phyloP scores from a whole-genome alignment of 306 rosid species.

The Comarum palustre region DNA sequence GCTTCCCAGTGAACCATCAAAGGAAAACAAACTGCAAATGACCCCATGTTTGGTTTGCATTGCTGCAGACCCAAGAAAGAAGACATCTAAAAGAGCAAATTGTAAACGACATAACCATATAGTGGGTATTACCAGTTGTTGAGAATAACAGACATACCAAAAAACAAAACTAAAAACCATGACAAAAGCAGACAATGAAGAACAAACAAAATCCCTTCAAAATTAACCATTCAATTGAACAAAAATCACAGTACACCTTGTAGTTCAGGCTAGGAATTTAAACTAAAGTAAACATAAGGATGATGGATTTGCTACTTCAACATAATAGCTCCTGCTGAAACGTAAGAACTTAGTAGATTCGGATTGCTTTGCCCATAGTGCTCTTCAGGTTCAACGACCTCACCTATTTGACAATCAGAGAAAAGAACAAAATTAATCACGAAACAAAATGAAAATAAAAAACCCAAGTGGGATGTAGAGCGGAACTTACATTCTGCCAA shows the following conservation, averaged over 20 bases:
- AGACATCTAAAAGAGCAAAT: no score
- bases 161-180: background rate
- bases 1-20: no score
- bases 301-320: background rate
- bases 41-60: no score
- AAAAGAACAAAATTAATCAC: background rate
- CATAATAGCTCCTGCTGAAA: background rate
- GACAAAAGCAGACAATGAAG: background rate
- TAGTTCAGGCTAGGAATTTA: slow-evolving; percentile 5
- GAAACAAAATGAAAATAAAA: background rate
- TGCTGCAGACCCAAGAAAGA: no score
- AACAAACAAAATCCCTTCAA: background rate
- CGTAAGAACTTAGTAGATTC: slow-evolving; percentile 36
- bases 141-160: background rate
- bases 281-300: slow-evolving; percentile 15
- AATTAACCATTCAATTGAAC: background rate
- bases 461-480: background rate
- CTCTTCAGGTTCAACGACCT: slow-evolving; percentile 63
- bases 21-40: no score
- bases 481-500: slow-evolving; percentile 69
- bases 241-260: background rate
- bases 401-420: slow-evolving; percentile 40
- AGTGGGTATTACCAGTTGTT: background rate
- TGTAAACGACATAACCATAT: no score
- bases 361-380: slow-evolving; percentile 64